phyloP scores from a whole-genome alignment of 768 basidiomycete species.

The Leccinum incarnatum region DNA sequence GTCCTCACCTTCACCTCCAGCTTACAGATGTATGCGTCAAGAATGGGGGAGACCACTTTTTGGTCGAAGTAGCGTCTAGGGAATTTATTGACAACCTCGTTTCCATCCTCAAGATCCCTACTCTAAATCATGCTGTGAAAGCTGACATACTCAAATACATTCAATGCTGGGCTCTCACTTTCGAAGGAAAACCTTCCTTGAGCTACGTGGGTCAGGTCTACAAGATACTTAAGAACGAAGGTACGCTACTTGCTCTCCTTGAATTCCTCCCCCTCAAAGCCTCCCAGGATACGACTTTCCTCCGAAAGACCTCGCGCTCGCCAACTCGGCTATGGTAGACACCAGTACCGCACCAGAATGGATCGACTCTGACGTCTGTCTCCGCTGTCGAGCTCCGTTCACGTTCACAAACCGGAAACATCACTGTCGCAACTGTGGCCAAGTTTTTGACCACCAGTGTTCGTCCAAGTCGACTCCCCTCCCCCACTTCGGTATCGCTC shows the following conservation, averaged over 20 bases:
- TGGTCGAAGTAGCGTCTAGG: slow-evolving; percentile 77
- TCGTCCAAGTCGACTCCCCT: slow-evolving; percentile 80
- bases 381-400: slow-evolving; percentile 88
- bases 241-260: slow-evolving; percentile 38
- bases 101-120: slow-evolving; percentile 78
- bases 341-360: slow-evolving; percentile 93
- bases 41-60: slow-evolving; percentile 93
- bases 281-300: slow-evolving; percentile 77
- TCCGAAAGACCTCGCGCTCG: slow-evolving; percentile 65
- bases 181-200: slow-evolving; percentile 75
- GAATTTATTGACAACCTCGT: slow-evolving; percentile 95
- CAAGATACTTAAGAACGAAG: slow-evolving; percentile 70
- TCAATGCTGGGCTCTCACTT: slow-evolving; percentile 94
- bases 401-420: slow-evolving; percentile 96
- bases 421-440: slow-evolving; percentile 97
- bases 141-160: slow-evolving; percentile 69
- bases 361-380: slow-evolving; percentile 94
- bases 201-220: slow-evolving; percentile 80
- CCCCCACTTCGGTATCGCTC: slow-evolving; percentile 90
- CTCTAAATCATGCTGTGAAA: slow-evolving; percentile 80
- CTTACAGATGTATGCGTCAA: slow-evolving; percentile 91
- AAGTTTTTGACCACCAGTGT: slow-evolving; percentile 93
- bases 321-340: slow-evolving; percentile 84
- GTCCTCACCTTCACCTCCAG: slow-evolving; percentile 36
- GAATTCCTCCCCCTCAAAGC: not conserved